A percentile compares a stretch with the other conserved stretches of the same genome.
Conservation (phyloP, 768 basidiomycete genomes). For the Neoboletus magnificus region DNA sequence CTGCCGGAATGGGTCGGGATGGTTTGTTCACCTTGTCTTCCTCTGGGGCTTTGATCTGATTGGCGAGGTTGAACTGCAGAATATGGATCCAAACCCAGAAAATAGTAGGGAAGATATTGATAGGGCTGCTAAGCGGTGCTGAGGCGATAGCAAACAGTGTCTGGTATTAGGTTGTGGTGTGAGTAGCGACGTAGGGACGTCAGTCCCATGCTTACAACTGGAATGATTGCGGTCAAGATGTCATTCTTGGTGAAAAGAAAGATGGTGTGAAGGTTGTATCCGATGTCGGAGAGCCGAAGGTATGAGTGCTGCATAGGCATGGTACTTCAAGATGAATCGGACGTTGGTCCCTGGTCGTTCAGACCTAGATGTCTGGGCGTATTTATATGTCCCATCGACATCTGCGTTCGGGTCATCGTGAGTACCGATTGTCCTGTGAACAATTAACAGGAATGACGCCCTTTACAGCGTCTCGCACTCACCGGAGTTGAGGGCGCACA, state of each 20-base stretch:
- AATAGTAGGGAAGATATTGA: conserved; percentile 25
- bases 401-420: conserved; percentile 1
- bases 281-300: conserved; percentile 11
- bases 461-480: neutral
- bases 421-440: neutral
- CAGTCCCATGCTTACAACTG: conserved; percentile 36
- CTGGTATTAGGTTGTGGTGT: conserved; percentile 14
- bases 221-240: conserved; percentile 44
- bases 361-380: neutral
- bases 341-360: neutral
- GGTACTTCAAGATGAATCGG: neutral
- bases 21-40: conserved; percentile 47
- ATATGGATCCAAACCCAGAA: conserved; percentile 47
- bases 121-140: conserved; percentile 26
- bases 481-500: neutral
- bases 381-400: conserved; percentile 5
- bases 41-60: conserved; percentile 39
- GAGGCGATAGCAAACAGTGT: conserved; percentile 33
- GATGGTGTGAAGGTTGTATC: conserved; percentile 26
- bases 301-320: conserved; percentile 19
- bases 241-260: conserved; percentile 47
- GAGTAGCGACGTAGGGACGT: neutral
- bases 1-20: conserved; percentile 43
- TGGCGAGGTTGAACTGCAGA: conserved; percentile 43
- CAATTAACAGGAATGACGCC: neutral